Base-by-base conservation (phyloP, 179 eudicot genomes). In the Gypsophila paniculata region DNA sequence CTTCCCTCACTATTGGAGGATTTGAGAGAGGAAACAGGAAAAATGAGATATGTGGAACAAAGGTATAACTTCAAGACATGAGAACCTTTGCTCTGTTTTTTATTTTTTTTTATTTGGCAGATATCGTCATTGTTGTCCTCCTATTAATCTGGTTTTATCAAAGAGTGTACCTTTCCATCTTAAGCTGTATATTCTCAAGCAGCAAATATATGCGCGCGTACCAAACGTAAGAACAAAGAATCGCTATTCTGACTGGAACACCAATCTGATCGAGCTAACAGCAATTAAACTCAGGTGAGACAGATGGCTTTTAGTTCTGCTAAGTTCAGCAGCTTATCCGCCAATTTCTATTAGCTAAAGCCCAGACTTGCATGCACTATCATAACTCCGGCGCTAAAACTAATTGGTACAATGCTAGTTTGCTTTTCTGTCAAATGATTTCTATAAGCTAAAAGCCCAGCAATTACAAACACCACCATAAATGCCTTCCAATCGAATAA, bases 1-100 rank as follows among this genome's bases (percentile, higher is more conserved):
- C 53, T 79, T 74, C 77, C 85, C 85, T 17, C 44, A 68, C 11
- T 68, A 76, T 70, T 78, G 81, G 81, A 70, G 18, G 21, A 61
- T 25, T 23, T 78, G 62, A 70, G 11, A 12, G 23, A 21, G 60
- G 61, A 8, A n/a, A n/a, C n/a, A n/a, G n/a, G n/a, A n/a, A n/a
- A 57, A 57, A 7, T 57, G 29, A 57, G 66, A 74, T 79, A 64
- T 11, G 81, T 72, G n/a, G 82, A 84, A 36, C 85, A 80, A 69
- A 86, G 89, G 89, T 84, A 74, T 64, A 36, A 25, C 46, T 75
- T 51, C 23, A 48, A 14, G 15, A 48, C 4, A 29, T 49, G 15
- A 25, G 70, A 22, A 5, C 23, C 15, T 19, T 8, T 0, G 25
- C 25, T 55, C 25, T 19, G 19, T 19, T 12, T 18, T 65, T 36